phyloP scores from a whole-genome alignment of 1,284 basidiomycete species.

The Cystobasidium slooffiae region DNA sequence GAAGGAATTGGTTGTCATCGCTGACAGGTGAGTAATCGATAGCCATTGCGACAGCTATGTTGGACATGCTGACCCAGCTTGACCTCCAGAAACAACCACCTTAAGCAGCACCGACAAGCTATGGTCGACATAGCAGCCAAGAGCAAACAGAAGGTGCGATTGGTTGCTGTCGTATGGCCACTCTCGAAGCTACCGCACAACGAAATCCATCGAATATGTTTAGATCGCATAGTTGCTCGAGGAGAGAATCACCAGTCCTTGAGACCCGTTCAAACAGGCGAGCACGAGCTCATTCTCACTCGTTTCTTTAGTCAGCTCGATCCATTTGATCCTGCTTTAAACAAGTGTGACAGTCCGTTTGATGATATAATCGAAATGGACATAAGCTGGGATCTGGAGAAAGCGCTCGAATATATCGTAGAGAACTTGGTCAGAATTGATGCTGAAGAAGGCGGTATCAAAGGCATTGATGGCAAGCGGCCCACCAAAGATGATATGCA shows the following conservation, averaged over 20 bases:
- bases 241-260: constrained; percentile 85
- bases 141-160: constrained; percentile 60
- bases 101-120: constrained; percentile 71
- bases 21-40: constrained; percentile 71
- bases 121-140: constrained; percentile 60
- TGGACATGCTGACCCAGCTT: not conserved
- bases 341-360: constrained; percentile 61
- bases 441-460: constrained; percentile 11
- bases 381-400: constrained; percentile 64
- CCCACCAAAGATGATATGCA: constrained; percentile 67
- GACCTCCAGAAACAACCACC: constrained; percentile 78
- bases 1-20: constrained; percentile 76
- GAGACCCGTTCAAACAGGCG: constrained; percentile 62
- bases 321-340: constrained; percentile 62
- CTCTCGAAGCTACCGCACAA: constrained; percentile 63
- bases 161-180: constrained; percentile 80
- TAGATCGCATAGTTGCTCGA: constrained; percentile 71
- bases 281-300: constrained; percentile 81
- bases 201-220: constrained; percentile 72
- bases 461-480: constrained; percentile 41
- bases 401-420: constrained; percentile 66
- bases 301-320: constrained; percentile 73
- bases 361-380: constrained; percentile 71
- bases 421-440: constrained; percentile 62
- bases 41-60: not conserved